Conservation (phyloP, 108 stramenopile genomes). For the Cylindrotheca closterium region DNA sequence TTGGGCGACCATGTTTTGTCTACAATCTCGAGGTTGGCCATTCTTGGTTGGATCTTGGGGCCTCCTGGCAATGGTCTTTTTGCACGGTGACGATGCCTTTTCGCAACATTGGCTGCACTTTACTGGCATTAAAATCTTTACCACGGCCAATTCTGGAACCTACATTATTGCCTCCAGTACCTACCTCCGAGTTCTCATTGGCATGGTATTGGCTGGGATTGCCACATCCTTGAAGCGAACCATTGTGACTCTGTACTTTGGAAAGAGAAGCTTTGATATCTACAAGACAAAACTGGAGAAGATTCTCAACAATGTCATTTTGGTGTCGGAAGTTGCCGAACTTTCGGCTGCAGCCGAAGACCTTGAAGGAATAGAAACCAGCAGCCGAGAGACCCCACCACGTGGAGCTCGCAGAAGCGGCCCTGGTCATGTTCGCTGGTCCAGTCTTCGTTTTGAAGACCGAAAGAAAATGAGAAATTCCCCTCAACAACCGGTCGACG, state of each 20-base stretch:
- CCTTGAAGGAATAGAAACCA: neutral
- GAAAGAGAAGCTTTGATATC: constrained; percentile 44
- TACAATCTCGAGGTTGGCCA: constrained; percentile 82
- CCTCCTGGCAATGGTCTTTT: constrained; percentile 49
- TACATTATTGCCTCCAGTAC: constrained; percentile 46
- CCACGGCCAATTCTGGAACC: constrained; percentile 38
- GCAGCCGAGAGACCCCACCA: neutral
- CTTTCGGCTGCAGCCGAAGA: constrained; percentile 41
- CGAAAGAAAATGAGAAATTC: too few relatives aligned
- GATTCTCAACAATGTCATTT: constrained; percentile 45
- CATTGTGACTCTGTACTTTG: constrained; percentile 59
- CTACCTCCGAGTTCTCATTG: constrained; percentile 60
- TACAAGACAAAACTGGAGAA: constrained; percentile 59
- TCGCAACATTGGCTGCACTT: constrained; percentile 64
- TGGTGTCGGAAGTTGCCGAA: constrained; percentile 66
- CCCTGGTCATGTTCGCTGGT: constrained; percentile 7
- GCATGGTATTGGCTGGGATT: constrained; percentile 62
- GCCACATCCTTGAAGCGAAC: constrained; percentile 65
- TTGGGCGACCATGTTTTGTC: constrained; percentile 61
- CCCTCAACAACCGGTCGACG: too few relatives aligned
- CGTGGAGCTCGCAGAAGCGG: neutral
- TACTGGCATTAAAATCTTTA: constrained; percentile 56
- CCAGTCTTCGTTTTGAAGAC: constrained; percentile 7
- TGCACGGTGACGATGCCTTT: constrained; percentile 50
- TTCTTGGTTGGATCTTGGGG: constrained; percentile 62